Evolutionary conservation across 148 eudicot species (phyloP), one percentile per base, ranked within the genome.

Genomic region (Spergularia marina): DNA sequence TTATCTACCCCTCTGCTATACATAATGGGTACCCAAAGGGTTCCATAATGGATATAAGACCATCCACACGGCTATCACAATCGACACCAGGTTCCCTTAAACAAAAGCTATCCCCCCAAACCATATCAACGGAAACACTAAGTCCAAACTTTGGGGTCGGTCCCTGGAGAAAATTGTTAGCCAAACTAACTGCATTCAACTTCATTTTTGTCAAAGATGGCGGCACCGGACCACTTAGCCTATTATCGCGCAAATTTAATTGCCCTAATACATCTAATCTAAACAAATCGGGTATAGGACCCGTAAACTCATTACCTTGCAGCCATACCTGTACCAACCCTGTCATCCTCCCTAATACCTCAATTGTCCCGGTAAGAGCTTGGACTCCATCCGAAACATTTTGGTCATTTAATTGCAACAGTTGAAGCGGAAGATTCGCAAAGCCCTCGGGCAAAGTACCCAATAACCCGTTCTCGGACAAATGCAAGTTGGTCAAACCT

Each of bases 271-370:
- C 74, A 0, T 56, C 21, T n/a, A 88, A 79, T 44, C 65, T 71
- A 0, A 90, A 84, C 52, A 94, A 78, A 49, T 94, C 92, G 8
- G 98, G 98, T n/a, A 94, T 83, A 2, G 93, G 92, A 67, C 98
- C 97, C 0, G 96, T 82, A 65, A 91, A 88, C 4, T 64, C 79
- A 68, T 94, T 94, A 68, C 66, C 74, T 7, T 91, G 89, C 59
- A 91, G 68, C 98, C 93, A 91, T 53, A 86, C 81, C 56, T 90
- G 80, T 21, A 80, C 83, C 80, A 94, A 82, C 18, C 77, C 76
- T 7, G 92, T 91, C 97, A 91, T 91, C 66, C 89, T 89, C 59
- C 83, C 86, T 65, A 94, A 41, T 14, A 94, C 87, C 17, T 70
- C 79, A 12, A 94, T 75, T 4, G 90, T 78, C 7, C 98, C 98